phyloP scores from a whole-genome alignment of 2,329 filamentous ascomycete species.

The Cercospora canescens region DNA sequence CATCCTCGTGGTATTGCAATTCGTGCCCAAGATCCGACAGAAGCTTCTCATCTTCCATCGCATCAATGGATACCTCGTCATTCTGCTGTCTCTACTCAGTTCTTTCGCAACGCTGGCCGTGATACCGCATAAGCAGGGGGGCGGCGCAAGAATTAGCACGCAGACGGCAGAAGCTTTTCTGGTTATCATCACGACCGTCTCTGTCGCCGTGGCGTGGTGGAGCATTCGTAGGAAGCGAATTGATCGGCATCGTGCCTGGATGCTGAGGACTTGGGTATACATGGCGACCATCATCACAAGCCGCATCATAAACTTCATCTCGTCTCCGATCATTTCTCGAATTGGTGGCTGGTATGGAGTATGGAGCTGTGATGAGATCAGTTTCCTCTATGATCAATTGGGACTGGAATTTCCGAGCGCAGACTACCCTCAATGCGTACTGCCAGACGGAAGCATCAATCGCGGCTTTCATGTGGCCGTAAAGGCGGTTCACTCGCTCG shows the following conservation, averaged over 20 bases:
- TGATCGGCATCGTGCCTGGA: background rate
- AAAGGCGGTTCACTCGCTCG: background rate
- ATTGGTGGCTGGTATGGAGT: background rate
- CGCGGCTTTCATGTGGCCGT: background rate
- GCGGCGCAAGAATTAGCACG: background rate
- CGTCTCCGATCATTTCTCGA: background rate
- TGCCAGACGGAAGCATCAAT: background rate
- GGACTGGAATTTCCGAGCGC: background rate
- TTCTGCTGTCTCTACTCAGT: background rate
- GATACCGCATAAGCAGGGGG: background rate
- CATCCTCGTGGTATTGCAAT: background rate
- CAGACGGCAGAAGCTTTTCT: background rate
- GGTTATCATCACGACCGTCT: background rate
- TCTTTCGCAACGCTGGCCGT: background rate
- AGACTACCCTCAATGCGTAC: background rate
- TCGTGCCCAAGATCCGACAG: background rate
- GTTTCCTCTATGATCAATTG: background rate
- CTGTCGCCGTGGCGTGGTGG: background rate
- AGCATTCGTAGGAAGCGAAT: background rate
- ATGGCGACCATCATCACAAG: background rate
- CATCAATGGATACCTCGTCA: background rate
- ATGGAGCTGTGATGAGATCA: background rate
- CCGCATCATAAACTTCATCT: background rate
- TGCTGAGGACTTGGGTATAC: background rate
- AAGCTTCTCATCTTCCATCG: background rate